A percentile compares a stretch with the other conserved stretches of the same genome.
Evolutionary conservation across 2,329 filamentous ascomycete species (phyloP).

Genomic region (Ophiostoma quercus): DNA sequence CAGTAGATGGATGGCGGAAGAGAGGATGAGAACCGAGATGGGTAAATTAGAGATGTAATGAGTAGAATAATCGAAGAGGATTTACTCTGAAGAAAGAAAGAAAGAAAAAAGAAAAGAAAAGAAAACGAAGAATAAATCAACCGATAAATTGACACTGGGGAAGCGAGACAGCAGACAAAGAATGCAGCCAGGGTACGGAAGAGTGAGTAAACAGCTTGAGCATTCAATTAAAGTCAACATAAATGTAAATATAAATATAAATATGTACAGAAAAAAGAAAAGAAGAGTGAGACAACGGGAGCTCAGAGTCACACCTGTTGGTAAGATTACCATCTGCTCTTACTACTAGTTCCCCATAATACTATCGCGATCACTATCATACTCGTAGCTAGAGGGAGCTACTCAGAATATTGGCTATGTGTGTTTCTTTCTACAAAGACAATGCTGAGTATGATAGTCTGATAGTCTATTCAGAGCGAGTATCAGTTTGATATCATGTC

Average conservation of each 20-base stretch:
- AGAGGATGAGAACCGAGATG: constrained; percentile 11
- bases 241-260: not conserved
- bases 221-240: not conserved
- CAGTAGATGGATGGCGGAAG: not conserved
- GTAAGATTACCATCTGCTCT: constrained; percentile 7
- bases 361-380: not conserved
- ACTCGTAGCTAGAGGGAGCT: not conserved
- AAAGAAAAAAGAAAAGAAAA: not conserved
- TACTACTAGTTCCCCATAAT: not conserved
- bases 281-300: constrained; percentile 5
- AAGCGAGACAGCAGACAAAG: not conserved
- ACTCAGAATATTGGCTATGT: not conserved
- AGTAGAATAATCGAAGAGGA: constrained; percentile 12
- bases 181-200: not conserved
- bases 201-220: not conserved
- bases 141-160: constrained; percentile 3
- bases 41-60: constrained; percentile 12
- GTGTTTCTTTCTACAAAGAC: constrained; percentile 7
- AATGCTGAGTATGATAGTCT: not conserved
- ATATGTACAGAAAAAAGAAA: not conserved
- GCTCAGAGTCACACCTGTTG: constrained; percentile 8
- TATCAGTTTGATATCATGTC: constrained; percentile 2
- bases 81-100: not conserved
- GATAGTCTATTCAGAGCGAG: not conserved
- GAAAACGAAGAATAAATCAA: not conserved